Base-by-base conservation (phyloP, 2,329 filamentous ascomycete species). In the Gnomoniopsis smithogilvyi region DNA sequence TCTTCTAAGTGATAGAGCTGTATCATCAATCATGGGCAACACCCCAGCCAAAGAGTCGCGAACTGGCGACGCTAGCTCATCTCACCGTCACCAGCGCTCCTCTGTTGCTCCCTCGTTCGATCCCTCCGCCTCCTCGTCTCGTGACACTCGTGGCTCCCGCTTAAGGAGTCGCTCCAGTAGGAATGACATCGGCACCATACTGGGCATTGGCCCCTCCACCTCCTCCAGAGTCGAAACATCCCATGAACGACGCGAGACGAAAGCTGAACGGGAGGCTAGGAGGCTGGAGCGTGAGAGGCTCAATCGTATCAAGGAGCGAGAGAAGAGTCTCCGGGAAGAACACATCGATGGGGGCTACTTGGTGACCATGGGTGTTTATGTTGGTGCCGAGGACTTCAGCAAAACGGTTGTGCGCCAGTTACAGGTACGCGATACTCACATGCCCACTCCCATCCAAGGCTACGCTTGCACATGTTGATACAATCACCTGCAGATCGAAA, bases 321-420 rank as follows among this genome's bases (percentile, higher is more conserved):
- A 96, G 73, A 84, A 90, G 64, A 99, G 95, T 69, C 86, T 98
- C 77, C 87, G 81, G 64, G 93, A 97, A 67, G 95, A 99, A 71
- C 86, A 93, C 72, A 90, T 98, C 3, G 95, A 99, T 73, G 95
- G 95, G 21, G 95, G 95, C 22, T 99, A 88, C 75, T 77, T 99
- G 51, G 95, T 99, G 34, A 99, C 95, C 0, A 85, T 96, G 70
- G 95, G 95, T 38, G 91, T 93, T 52, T 99, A 99, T 70, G 94
- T 91, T 22, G 93, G 94, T 0, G 79, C 86, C 0, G 95, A 99
- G 74, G 95, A 99, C 74, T 99, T 94, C 72, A 96, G 86, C 78
- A 98, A 98, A 73, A 77, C 84, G 19, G 79, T 91, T 51, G 94
- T 98, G 58, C 86, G 95, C 65, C 93, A 96, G 72, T 78, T 99